Base-by-base conservation (phyloP, 345 rosid genomes). In the Arabis alpina region DNA sequence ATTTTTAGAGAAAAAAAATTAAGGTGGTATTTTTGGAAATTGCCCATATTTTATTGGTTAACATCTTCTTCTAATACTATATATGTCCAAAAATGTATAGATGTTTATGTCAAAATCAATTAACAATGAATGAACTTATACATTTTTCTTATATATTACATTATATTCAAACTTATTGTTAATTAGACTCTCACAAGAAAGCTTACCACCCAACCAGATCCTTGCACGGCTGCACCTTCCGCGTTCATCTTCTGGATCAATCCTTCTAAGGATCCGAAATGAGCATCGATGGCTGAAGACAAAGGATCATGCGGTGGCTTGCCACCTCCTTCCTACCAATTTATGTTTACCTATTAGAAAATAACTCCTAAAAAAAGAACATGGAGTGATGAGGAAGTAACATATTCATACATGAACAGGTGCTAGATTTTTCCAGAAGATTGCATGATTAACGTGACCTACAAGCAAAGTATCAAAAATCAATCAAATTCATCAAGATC, bases 161-260 rank as follows among this genome's bases (percentile, higher is more conserved):
- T 13, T 43, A 15, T 10, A 15, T 55, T 16, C 8, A 9, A 39
- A 64, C 32, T 5, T 27, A 28, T 13, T 44, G 54, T 30, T 56
- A 15, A 5, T 16, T 9, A n/a, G 12, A 36, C 58, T 13, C 30
- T 41, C 41, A 68, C 5, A 73, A 48, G 68, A 10, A 41, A 43
- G 23, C 91, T 68, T 80, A 91, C 96, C 95, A 94, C 97, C 99
- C 99, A 94, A 58, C 97, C 97, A 62, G 97, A 91, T 68, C 97
- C 98, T 71, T 91, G 99, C n/a, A 94, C 57, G 52, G 95, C 89
- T 48, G 96, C 89, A 57, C 97, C 96, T 72, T 93, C 95, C 1
- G 88, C 64, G 59, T 61, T 91, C 83, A 91, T 89, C 72, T 89
- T 91, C 48, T 85, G 80, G 4, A 89, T 78, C 70, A 93, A 63